A percentile compares a stretch with the other conserved stretches of the same genome.
Evolutionary conservation across 306 rosid genomes (phyloP).

Genomic region (Quercus alba): DNA sequence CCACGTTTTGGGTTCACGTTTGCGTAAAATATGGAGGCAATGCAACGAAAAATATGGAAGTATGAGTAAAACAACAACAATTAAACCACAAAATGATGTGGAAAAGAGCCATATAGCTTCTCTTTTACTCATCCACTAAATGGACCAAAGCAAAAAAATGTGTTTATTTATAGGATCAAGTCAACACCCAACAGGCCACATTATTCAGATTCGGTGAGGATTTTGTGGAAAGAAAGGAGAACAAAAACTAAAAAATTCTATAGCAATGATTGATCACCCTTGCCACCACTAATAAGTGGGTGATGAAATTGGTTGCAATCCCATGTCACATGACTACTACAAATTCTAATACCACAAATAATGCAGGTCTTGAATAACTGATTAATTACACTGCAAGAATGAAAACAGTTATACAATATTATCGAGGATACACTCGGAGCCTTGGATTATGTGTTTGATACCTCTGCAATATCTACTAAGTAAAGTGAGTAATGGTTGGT

Average conservation of each 20-base stretch:
- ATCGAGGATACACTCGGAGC: background rate
- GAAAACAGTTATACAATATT: background rate
- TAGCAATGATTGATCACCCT: no score
- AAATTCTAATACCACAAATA: fast-evolving
- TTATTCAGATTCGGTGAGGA: background rate
- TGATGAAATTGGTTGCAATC: background rate
- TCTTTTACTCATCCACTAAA: background rate
- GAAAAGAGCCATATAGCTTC: background rate
- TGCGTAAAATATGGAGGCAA: background rate
- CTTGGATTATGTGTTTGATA: background rate
- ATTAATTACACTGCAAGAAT: background rate
- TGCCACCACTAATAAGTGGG: no score
- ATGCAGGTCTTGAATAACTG: fast-evolving
- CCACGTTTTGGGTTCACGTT: no score
- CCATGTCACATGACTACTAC: background rate
- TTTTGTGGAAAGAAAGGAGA: background rate
- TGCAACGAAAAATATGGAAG: background rate
- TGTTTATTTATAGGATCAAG: background rate
- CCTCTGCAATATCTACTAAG: no score
- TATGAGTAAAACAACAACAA: background rate
- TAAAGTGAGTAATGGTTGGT: background rate
- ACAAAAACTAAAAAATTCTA: background rate
- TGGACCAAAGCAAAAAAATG: background rate
- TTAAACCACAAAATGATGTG: background rate
- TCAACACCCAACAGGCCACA: background rate